Evolutionary conservation across 371 early-diverging fungal genomes (phyloP).

Genomic region (Rhizopus arrhizus): DNA sequence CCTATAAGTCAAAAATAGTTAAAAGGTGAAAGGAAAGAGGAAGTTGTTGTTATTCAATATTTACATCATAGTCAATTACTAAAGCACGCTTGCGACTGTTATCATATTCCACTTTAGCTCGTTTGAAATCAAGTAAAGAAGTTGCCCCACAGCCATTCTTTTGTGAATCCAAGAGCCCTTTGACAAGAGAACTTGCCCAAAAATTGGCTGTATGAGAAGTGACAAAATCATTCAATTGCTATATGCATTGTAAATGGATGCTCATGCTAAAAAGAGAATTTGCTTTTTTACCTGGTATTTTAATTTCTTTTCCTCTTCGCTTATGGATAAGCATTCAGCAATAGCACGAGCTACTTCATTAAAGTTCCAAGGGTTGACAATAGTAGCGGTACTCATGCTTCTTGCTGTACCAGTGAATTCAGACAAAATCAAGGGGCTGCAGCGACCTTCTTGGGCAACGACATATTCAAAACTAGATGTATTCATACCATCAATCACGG

Average conservation of each 20-base stretch:
- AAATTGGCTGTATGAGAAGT: conserved; percentile 84
- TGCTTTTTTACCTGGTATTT: conserved; percentile 67
- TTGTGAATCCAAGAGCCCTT: conserved; percentile 49
- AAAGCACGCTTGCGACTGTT: conserved; percentile 65
- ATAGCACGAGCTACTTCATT: conserved; percentile 90
- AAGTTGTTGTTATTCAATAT: background rate
- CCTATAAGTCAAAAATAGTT: conserved; percentile 50
- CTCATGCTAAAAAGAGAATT: too few relatives aligned
- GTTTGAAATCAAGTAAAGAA: conserved; percentile 58
- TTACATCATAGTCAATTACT: conserved; percentile 89
- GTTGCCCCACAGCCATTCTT: conserved; percentile 57
- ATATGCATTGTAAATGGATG: background rate
- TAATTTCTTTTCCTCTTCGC: conserved; percentile 73
- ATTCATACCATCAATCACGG: conserved; percentile 99
- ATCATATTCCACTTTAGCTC: conserved; percentile 52
- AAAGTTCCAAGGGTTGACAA: conserved; percentile 98
- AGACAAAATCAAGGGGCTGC: conserved; percentile 90
- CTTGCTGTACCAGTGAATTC: conserved; percentile 98
- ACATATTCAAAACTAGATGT: conserved; percentile 97
- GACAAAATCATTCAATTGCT: conserved; percentile 85
- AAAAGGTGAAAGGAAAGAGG: conserved; percentile 3
- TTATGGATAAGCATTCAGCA: conserved; percentile 83
- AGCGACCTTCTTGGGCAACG: conserved; percentile 91
- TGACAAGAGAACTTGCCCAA: conserved; percentile 88
- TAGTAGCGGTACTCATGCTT: conserved; percentile 81